Evolutionary conservation across 2,329 filamentous ascomycete genomes (phyloP).

Genomic region (Periconia sp.): DNA sequence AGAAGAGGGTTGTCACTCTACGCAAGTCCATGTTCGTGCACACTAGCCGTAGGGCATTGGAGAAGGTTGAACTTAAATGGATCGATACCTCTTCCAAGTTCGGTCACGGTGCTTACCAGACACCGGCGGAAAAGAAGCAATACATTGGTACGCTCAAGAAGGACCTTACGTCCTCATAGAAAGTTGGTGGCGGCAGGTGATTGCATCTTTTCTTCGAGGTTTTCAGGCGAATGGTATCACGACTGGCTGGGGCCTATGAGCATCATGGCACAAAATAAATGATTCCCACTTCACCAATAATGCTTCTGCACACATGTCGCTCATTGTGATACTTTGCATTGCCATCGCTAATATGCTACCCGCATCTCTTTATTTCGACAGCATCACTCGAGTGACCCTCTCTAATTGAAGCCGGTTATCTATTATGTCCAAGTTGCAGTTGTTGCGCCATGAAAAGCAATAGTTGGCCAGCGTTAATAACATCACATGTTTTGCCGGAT

Average conservation of each 20-base stretch:
- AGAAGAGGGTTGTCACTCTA: conserved; percentile 99
- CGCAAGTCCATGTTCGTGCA: conserved; percentile 98
- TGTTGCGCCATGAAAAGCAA: too few relatives aligned
- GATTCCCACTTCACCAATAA: conserved; percentile 38
- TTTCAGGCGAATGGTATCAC: conserved; percentile 41
- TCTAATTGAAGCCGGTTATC: too few relatives aligned
- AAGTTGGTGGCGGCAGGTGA: conserved; percentile 24
- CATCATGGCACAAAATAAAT: conserved; percentile 37
- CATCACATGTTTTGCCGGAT: too few relatives aligned
- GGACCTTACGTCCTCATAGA: conserved; percentile 69
- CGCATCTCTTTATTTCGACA: too few relatives aligned
- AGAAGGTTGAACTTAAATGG: conserved; percentile 99
- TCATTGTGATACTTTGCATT: not conserved
- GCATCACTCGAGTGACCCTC: too few relatives aligned
- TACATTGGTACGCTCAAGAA: conserved; percentile 99
- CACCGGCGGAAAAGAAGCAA: conserved; percentile 94
- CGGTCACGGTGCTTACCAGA: conserved; percentile 99
- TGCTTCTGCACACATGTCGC: not conserved
- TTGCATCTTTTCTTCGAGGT: conserved; percentile 38
- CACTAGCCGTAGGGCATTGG: conserved; percentile 90
- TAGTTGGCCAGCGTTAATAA: too few relatives aligned
- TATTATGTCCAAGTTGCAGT: too few relatives aligned
- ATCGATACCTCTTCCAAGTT: conserved; percentile 99
- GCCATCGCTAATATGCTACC: too few relatives aligned
- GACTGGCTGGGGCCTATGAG: conserved; percentile 34